Evolutionary conservation across 768 basidiomycete species (phyloP).

Genomic region (Agaricus blazei): DNA sequence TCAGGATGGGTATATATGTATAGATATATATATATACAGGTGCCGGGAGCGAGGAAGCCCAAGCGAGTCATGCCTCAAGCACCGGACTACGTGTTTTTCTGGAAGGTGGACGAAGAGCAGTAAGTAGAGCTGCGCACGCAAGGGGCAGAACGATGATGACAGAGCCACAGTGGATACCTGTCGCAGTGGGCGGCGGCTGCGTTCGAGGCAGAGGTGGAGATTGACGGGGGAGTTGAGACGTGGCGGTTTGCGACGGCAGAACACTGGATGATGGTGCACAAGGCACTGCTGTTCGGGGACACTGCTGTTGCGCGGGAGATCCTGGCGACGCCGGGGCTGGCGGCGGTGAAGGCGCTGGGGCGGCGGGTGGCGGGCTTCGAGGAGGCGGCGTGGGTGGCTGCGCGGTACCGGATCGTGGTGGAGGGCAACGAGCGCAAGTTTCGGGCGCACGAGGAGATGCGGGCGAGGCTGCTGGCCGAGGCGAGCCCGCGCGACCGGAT

Average conservation of each 20-base stretch:
- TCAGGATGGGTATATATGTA: too few species aligned
- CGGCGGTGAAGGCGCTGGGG: slow-evolving; percentile 48
- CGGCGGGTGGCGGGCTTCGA: slow-evolving; percentile 44
- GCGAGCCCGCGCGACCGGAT: slow-evolving; percentile 56
- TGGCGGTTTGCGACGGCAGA: slow-evolving; percentile 45
- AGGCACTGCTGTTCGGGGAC: slow-evolving; percentile 53
- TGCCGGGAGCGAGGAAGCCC: too few species aligned
- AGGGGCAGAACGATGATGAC: background rate
- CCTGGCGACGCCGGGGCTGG: slow-evolving; percentile 31
- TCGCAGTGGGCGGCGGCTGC: slow-evolving; percentile 46
- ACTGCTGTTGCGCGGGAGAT: slow-evolving; percentile 35
- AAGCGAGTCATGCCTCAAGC: background rate
- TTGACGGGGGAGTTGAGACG: slow-evolving; percentile 24
- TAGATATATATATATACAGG: too few species aligned
- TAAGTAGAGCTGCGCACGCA: slow-evolving; percentile 18
- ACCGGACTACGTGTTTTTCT: slow-evolving; percentile 42
- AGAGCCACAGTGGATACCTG: slow-evolving; percentile 34
- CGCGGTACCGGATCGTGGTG: slow-evolving; percentile 44
- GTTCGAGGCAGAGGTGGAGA: slow-evolving; percentile 33
- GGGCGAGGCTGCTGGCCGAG: slow-evolving; percentile 44
- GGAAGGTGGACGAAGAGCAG: slow-evolving; percentile 37
- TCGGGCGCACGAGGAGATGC: slow-evolving; percentile 38
- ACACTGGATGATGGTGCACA: slow-evolving; percentile 68
- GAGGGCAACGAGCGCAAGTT: slow-evolving; percentile 55
- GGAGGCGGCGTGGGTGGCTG: slow-evolving; percentile 40